Percentiles rank a stretch among this genome's conserved stretches.
Evolutionary conservation across 2,329 filamentous ascomycete genomes (phyloP).

Genomic region (Aotearoamyces nothofagi): DNA sequence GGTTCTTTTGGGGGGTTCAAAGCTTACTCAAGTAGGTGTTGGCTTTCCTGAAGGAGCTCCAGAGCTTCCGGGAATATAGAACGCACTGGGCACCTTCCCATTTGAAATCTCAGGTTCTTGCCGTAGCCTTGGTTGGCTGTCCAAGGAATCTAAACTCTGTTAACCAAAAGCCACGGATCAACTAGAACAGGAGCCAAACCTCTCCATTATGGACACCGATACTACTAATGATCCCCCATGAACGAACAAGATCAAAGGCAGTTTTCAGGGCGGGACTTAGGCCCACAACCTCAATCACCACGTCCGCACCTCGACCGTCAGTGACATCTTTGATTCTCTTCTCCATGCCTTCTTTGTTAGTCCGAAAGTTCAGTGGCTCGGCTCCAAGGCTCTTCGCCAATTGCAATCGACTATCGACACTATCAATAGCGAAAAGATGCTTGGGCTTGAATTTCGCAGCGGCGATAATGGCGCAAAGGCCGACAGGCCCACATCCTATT

Average conservation of each 20-base stretch:
- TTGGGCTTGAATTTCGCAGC: constrained; percentile 63
- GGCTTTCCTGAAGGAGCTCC: constrained; percentile 47
- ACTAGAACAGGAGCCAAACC: constrained; percentile 25
- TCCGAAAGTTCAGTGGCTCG: constrained; percentile 67
- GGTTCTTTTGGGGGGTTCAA: constrained; percentile 2
- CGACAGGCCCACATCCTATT: constrained; percentile 75
- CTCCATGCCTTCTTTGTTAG: constrained; percentile 47
- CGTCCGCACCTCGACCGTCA: constrained; percentile 69
- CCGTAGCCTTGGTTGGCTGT: constrained; percentile 47
- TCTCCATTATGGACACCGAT: constrained; percentile 65
- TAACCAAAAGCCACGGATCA: constrained; percentile 1
- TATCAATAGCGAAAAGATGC: constrained; percentile 66
- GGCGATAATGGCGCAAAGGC: constrained; percentile 68
- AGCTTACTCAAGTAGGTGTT: constrained; percentile 50
- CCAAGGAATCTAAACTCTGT: constrained; percentile 43
- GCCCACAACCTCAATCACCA: constrained; percentile 68
- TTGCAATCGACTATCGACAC: constrained; percentile 58
- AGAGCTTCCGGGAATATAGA: constrained; percentile 54
- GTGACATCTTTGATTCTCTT: constrained; percentile 60
- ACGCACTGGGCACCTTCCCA: constrained; percentile 63
- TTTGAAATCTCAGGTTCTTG: constrained; percentile 60
- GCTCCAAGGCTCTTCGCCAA: constrained; percentile 62
- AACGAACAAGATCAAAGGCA: constrained; percentile 55
- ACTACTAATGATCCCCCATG: constrained; percentile 59
- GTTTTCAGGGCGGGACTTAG: constrained; percentile 52